phyloP scores from a whole-genome alignment of 805 yeast species.

The Starmerella asiatica region DNA sequence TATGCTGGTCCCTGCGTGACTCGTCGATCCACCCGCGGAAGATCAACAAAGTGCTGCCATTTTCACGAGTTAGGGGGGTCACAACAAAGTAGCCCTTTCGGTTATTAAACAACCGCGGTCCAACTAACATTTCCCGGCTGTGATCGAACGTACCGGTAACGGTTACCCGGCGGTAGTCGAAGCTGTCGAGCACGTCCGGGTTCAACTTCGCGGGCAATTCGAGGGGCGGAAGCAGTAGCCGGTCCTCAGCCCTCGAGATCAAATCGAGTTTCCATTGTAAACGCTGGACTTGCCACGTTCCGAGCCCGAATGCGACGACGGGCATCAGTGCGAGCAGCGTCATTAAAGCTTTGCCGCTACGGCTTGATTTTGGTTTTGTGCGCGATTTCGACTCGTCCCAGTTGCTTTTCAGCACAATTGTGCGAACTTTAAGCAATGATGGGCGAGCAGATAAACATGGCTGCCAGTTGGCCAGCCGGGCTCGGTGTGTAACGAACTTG shows the following conservation, averaged over 20 bases:
- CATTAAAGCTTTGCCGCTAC: constrained; percentile 21
- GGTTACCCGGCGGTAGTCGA: constrained; percentile 71
- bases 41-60: constrained; percentile 64
- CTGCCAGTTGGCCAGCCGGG: too few relatives aligned
- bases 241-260: constrained; percentile 69
- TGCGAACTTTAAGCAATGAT: too few relatives aligned
- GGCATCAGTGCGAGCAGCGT: constrained; percentile 59
- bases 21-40: constrained; percentile 89
- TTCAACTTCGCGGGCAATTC: constrained; percentile 47
- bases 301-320: constrained; percentile 66
- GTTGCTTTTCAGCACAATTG: constrained; percentile 13
- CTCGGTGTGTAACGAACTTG: too few relatives aligned
- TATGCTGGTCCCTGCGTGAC: constrained; percentile 39
- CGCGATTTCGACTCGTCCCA: constrained; percentile 19
- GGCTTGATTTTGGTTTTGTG: constrained; percentile 1
- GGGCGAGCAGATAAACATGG: too few relatives aligned
- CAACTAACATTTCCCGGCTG: constrained; percentile 77
- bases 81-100: constrained; percentile 64
- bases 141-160: constrained; percentile 70
- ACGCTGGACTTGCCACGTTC: constrained; percentile 85
- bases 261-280: constrained; percentile 77
- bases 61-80: constrained; percentile 69
- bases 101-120: constrained; percentile 69
- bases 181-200: constrained; percentile 52
- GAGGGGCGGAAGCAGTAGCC: constrained; percentile 58